Evolutionary conservation across 306 rosid species (phyloP), one percentile per base, ranked within the genome.

Genomic region (Acacia crassicarpa): DNA sequence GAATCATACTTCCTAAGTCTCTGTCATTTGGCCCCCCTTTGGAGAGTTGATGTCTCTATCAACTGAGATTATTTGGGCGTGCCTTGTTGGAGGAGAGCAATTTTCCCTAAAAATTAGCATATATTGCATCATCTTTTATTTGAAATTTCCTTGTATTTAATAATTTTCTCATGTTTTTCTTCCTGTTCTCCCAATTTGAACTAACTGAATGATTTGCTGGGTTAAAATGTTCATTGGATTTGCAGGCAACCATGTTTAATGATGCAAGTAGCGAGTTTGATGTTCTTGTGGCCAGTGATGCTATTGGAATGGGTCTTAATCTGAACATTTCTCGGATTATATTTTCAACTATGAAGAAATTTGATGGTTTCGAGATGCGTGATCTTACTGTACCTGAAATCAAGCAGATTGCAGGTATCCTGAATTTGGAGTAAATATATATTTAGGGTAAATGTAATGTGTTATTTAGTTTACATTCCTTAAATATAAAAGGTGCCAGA

Each of bases 231-330:
- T 85, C 79, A 77, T 84, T 93, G 85, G 92, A 88, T 87, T 89
- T 85, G 90, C 94, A 93, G 98, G 99, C 98, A 72, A 89, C 89
- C 56, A 92, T 84, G 92, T 93, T 95, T 87, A 93, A 95, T 72
- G 98, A 93, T 86, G 89, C 86, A 83, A 87, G 89, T 77, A 92
- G 93, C 9, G 96, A 95, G 89, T 91, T 91, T 85, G 97, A 95
- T 91, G 98, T 95, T 86, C 98, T 95, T 72, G 97, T 95, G 84
- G 96, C 98, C 78, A 95, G 97, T 78, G 98, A 95, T 90, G 98
- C 98, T 76, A 91, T 95, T 66, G 98, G 97, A 84, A 95, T 95
- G 99, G 99, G 99, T 77, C 97, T 95, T 80, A 95, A 95, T 92
- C 86, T 95, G 81, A 95, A 95, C 86, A 95, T 95, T 84, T 95